phyloP scores from a whole-genome alignment of 139 green algal genomes.

The Chlorella vulgaris region DNA sequence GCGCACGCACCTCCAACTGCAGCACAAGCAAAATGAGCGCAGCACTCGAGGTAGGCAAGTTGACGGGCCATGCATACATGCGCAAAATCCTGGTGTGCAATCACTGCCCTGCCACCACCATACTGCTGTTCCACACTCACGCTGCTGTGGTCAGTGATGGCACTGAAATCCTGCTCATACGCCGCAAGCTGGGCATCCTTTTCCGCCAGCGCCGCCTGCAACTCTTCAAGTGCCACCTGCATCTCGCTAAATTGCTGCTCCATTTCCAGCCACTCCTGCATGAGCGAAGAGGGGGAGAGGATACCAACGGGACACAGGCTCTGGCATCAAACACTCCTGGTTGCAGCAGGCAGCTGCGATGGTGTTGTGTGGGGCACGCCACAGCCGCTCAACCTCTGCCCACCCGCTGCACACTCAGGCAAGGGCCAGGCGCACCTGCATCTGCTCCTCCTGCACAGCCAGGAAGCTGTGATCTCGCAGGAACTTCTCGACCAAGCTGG shows the following conservation, averaged over 20 bases:
- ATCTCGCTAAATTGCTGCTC: slow-evolving; percentile 24
- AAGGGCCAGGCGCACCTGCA: slow-evolving; percentile 16
- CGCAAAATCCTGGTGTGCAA: too few species aligned
- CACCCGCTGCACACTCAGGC: too few species aligned
- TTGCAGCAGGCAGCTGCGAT: too few species aligned
- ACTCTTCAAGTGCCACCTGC: slow-evolving; percentile 6
- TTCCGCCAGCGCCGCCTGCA: slow-evolving; percentile 7
- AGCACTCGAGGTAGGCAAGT: neutral
- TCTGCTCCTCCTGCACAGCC: slow-evolving; percentile 38
- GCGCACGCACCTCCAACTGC: slow-evolving; percentile 21
- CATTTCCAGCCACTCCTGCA: slow-evolving; percentile 44
- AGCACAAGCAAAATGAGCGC: neutral
- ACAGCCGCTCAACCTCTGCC: too few species aligned
- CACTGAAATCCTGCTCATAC: neutral
- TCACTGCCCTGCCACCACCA: too few species aligned
- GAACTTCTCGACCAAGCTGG: slow-evolving; percentile 34
- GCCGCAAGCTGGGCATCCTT: neutral
- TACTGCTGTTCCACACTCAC: too few species aligned
- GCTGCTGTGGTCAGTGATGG: neutral
- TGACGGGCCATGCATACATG: neutral
- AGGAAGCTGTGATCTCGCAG: slow-evolving; percentile 34
- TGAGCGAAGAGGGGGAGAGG: neutral
- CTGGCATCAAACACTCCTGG: too few species aligned
- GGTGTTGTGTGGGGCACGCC: too few species aligned
- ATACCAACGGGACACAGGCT: neutral